A percentile compares a stretch with the other conserved stretches of the same genome.
phyloP scores from a whole-genome alignment of 371 early-diverging fungal genomes.

The Rhizopus sp. region DNA sequence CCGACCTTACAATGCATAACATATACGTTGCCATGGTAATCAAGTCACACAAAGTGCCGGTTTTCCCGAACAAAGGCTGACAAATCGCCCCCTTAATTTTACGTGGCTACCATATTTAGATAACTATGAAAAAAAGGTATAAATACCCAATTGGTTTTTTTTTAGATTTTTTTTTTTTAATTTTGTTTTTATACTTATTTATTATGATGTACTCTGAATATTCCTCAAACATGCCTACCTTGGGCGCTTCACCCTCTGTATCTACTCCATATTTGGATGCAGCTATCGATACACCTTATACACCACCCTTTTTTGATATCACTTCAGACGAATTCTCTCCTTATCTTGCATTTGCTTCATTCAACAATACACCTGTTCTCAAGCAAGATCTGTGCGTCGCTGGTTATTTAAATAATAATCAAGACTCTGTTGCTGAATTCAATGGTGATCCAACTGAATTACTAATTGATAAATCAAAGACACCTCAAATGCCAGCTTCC shows the following conservation, averaged over 20 bases:
- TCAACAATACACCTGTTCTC: background rate
- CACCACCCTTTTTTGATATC: constrained; percentile 17
- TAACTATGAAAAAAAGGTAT: constrained; percentile 5
- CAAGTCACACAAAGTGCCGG: constrained; percentile 1
- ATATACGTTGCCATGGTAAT: background rate
- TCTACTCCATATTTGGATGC: constrained; percentile 18
- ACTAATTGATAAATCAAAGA: constrained; percentile 29
- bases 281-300: constrained; percentile 14
- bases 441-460: constrained; percentile 25
- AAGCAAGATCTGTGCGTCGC: constrained; percentile 14
- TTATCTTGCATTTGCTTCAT: constrained; percentile 13
- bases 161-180: constrained; percentile 1
- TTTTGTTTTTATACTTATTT: constrained; percentile 1
- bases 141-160: constrained; percentile 2
- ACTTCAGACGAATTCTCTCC: constrained; percentile 11
- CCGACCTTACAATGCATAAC: background rate
- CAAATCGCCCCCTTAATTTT: no score
- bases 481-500: background rate
- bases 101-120: background rate
- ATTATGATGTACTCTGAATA: background rate
- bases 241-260: constrained; percentile 11
- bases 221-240: background rate
- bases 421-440: constrained; percentile 11
- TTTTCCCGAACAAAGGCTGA: no score
- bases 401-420: constrained; percentile 12